Evolutionary conservation across 2,329 filamentous ascomycete genomes (phyloP), one percentile per base, ranked within the genome.

Genomic region (Venturia oleaginea): DNA sequence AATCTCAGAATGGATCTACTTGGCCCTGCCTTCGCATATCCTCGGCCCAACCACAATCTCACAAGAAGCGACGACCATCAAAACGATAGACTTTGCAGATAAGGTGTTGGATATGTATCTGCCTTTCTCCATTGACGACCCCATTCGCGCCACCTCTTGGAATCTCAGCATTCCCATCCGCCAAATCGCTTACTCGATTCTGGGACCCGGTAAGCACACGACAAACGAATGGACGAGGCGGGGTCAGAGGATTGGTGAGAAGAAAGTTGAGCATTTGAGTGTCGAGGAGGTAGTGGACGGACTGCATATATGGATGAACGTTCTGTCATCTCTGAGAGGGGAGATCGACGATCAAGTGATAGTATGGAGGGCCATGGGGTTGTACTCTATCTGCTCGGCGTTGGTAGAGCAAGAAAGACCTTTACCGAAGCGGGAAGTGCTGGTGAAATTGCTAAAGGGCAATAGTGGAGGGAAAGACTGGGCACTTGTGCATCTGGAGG

Each of bases 81-180:
- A 57, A 34, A 57, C 27, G 30, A 57, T 34, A 34, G 51, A 57
- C 7, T 57, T 32, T n/a, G 34, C 59, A 40, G 32, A 38, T 2
- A 38, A 60, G 19, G 10, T 43, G 1, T n/a, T 51, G 11, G 40
- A 51, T n/a, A 63, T 63, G 62, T 63, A 55, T 32, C 48, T 63
- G 11, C 62, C 62, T 17, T 46, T 63, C 46, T 63, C 65, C 37
- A 60, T 65, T 30, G 65, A 66, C 27, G 65, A 66, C 32, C 24
- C 65, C 17, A 37, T 32, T 8, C 62, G 65, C n/a, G 57, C 55
- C 27, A 40, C 62, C 2, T 54, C 63, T 27, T 66, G 65, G 65
- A 30, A 54, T 17, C 17, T 51, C 24, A 27, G 54, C 32, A 48
- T n/a, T 5, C n/a, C n/a, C 3, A 34, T 66, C n/a, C 65, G 65